phyloP scores from a whole-genome alignment of 805 yeast species.

The Ogataea nitratoaversa region DNA sequence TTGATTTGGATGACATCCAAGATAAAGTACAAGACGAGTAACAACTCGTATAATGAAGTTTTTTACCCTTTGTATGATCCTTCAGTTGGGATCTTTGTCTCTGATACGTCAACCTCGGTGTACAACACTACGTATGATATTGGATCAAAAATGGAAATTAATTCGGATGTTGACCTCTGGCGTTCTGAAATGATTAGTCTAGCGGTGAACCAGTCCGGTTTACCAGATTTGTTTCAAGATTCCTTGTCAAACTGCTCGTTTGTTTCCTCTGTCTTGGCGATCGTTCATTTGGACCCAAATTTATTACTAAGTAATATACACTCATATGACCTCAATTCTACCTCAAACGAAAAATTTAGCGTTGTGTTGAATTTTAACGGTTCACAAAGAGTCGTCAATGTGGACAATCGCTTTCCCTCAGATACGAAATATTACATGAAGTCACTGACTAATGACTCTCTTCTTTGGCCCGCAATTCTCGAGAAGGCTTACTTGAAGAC shows the following conservation, averaged over 20 bases:
- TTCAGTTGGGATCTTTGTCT: constrained; percentile 10
- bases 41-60: neutral
- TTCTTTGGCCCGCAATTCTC: constrained; percentile 65
- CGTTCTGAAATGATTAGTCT: constrained; percentile 3
- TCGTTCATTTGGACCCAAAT: constrained; percentile 29
- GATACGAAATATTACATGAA: constrained; percentile 27
- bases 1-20: constrained; percentile 23
- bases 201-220: constrained; percentile 6
- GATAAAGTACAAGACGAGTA: constrained; percentile 2
- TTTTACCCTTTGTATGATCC: constrained; percentile 3
- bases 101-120: constrained; percentile 1
- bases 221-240: constrained; percentile 42
- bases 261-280: constrained; percentile 61
- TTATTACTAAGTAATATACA: constrained; percentile 26
- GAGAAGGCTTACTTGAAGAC: constrained; percentile 73
- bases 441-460: constrained; percentile 30
- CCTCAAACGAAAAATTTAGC: constrained; percentile 23
- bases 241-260: constrained; percentile 67
- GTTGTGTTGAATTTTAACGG: constrained; percentile 53
- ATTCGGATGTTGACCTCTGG: neutral
- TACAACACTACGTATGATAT: neutral
- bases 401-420: constrained; percentile 41
- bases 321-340: constrained; percentile 8
- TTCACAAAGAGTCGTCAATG: constrained; percentile 38
- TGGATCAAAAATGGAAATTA: neutral